Percentiles rank a stretch among this genome's conserved stretches.
These are phyloP conservation scores for Glycine soja DNA, from an alignment of 306 rosid species.

Conservation along the genomic window DNA sequence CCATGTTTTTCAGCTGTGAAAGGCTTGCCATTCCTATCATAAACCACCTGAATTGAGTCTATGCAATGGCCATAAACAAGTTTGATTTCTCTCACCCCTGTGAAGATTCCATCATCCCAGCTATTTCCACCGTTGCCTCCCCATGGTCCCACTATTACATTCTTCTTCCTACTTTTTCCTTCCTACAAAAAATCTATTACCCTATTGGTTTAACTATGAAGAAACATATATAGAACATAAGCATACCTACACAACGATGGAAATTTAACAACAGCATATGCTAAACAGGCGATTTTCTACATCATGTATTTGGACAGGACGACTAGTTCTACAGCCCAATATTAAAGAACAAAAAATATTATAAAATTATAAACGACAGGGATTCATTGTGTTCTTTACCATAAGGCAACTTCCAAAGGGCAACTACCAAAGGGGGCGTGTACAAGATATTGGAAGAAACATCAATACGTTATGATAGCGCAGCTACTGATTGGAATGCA, in stretches of 20 bases:
- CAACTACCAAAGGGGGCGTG: background rate
- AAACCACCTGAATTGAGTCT: conserved; percentile 64
- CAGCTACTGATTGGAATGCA: conserved; percentile 16
- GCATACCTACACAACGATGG: too few species aligned
- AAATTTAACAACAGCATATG: too few species aligned
- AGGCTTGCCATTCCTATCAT: conserved; percentile 65
- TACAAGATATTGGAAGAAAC: conserved; percentile 22
- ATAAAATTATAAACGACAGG: background rate
- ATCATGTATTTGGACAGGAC: too few species aligned
- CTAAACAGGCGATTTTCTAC: too few species aligned
- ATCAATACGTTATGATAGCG: background rate
- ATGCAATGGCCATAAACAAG: conserved; percentile 60
- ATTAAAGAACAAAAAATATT: background rate
- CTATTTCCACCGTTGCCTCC: conserved; percentile 63
- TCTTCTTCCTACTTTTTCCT: too few species aligned
- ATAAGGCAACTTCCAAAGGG: background rate
- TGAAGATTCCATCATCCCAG: conserved; percentile 74
- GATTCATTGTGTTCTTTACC: conserved; percentile 43
- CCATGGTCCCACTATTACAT: too few species aligned
- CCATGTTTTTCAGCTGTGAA: conserved; percentile 63
- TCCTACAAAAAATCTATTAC: too few species aligned
- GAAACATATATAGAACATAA: too few species aligned
- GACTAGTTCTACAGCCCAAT: background rate
- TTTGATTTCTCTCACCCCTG: conserved; percentile 63
- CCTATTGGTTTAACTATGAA: too few species aligned